Base-by-base conservation (phyloP, 2,329 filamentous ascomycete species). In the Cladosporium sphaerospermum region DNA sequence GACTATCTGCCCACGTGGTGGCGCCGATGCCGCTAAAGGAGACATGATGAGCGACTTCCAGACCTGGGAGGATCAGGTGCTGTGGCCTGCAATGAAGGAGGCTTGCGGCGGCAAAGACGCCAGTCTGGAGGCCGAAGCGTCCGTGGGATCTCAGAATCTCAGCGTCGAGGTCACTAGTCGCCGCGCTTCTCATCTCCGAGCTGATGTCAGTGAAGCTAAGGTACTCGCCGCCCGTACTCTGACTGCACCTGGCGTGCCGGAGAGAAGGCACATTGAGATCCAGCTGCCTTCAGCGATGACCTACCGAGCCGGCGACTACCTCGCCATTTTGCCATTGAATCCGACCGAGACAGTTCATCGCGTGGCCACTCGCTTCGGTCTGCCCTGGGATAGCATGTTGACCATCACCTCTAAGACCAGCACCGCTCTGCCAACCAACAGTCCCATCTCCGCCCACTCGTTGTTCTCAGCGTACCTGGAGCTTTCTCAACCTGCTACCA, bases 261-360 rank as follows among this genome's bases (percentile, higher is more conserved):
- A 72, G 36, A 89, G 89, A 73, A 78, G 80, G 31, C 71, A 75
- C 54, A 70, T 76, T 23, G 71, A 75, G 54, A 66, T 76, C 53
- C 67, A 70, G 46, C 62, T 76, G 7, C 73, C 73, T 1, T 68
- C 68, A 1, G 70, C 67, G 7, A 71, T 82, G 74, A 77, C 75
- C 0, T 92, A 91, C 69, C 77, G 79, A 37, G 79, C 84, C 2
- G 88, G 88, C 11, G 88, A 92, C 64, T 92, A 93, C 64, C 77
- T 92, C 0, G 84, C 85, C 0, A 75, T 90, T 2, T 73, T 90
- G 1, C 88, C 88, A 0, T 70, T 88, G 31, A 92, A 92, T 65
- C 81, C 82, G 1, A 75, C 75, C 43, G 70, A 77, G 31, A 81
- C 74, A 9, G 79, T 91, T 2, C 75, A 77, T 4, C 77, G 85